Base-by-base conservation (phyloP, 352 stramenopile genomes). In the Globisporangium camurandrum region DNA sequence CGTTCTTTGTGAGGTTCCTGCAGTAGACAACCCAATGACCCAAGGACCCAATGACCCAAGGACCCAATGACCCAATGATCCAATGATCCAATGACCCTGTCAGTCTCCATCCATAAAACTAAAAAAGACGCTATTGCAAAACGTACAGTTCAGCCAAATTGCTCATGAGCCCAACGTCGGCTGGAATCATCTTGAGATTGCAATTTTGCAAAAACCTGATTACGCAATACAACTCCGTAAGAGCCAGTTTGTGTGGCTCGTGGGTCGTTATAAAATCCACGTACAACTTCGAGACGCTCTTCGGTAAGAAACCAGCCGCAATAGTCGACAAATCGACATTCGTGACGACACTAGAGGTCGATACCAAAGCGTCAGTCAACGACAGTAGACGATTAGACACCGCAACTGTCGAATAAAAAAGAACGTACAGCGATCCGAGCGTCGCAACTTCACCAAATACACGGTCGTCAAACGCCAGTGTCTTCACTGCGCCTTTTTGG, bases 181-280 rank as follows among this genome's bases (percentile, higher is more conserved):
- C 45, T 12, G 78, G 73, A 19, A 89, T 41, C 22, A 54, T 62
- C 22, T 50, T 74, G 45, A 89, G 61, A 40, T 76, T 73, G 57
- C 78, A 89, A 58, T 89, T 89, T 23, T 86, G 67, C 56, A 89
- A 68, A 1, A 68, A 67, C 17, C 76, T 88, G 36, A 20, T 1
- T 19, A 34, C 17, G 24, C 20, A 38, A 19, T 27, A 46, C 4
- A 22, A 10, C 30, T 46, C 24, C 4, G 17, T 20, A 17, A 27
- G 3, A 39, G 46, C 27, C 3, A 42, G 31, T 17, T 20, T 22
- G 34, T 24, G 24, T 16, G 27, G 12, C 5, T 10, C 12, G 33
- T 38, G 4, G n/a, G n/a, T n/a, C n/a, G n/a, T n/a, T n/a, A n/a
- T n/a, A n/a, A n/a, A n/a, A n/a, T n/a, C n/a, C n/a, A 59, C 52